Percentiles rank a stretch among this genome's conserved stretches.
phyloP scores from a whole-genome alignment of 2,329 filamentous ascomycete genomes.

The Anthostomella pinea region DNA sequence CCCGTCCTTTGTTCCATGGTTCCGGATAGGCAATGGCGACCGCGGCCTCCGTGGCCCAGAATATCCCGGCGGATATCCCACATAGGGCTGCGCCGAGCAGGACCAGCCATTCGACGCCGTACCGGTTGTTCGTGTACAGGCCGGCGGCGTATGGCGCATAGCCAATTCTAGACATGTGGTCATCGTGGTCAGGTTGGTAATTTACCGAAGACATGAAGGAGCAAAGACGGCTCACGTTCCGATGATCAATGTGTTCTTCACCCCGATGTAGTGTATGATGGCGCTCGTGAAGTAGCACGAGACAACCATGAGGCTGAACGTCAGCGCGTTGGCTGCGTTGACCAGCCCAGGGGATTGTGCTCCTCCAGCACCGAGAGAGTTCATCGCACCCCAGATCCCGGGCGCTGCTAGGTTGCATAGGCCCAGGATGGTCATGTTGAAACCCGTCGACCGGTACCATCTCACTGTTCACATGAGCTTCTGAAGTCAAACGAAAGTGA shows the following conservation, averaged over 20 bases:
- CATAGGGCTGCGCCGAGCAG: conserved; percentile 67
- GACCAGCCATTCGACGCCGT: conserved; percentile 65
- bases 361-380: conserved; percentile 68
- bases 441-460: conserved; percentile 71
- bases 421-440: conserved; percentile 69
- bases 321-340: conserved; percentile 68
- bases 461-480: conserved; percentile 41
- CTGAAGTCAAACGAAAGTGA: background rate
- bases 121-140: conserved; percentile 70
- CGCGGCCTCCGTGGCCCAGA: conserved; percentile 74
- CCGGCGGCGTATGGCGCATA: conserved; percentile 71
- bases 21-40: conserved; percentile 72
- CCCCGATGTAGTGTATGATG: conserved; percentile 65
- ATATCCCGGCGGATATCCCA: conserved; percentile 67
- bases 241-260: conserved; percentile 68
- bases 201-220: conserved; percentile 1
- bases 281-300: conserved; percentile 65
- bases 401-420: conserved; percentile 69
- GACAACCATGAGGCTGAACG: conserved; percentile 70
- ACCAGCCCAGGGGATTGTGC: conserved; percentile 63
- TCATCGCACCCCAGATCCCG: conserved; percentile 73
- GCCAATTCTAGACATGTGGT: conserved; percentile 49
- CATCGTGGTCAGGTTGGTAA: conserved; percentile 1
- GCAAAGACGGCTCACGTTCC: conserved; percentile 51
- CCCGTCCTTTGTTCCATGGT: conserved; percentile 62